phyloP scores from a whole-genome alignment of 2,329 filamentous ascomycete species.

The Neobulgaria alba region DNA sequence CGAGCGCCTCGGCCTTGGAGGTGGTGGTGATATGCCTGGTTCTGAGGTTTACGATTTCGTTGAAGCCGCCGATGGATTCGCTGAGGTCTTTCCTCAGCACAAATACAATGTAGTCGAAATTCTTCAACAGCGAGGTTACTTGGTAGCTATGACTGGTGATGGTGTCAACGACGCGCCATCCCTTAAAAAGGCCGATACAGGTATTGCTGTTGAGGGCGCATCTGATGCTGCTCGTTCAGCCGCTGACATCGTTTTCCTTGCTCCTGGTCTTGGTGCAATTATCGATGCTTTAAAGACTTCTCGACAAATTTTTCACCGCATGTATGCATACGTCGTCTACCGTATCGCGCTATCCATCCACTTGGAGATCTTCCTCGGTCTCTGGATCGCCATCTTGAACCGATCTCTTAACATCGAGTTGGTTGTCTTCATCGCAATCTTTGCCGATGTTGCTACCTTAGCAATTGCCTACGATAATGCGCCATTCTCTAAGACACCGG shows the following conservation, averaged over 20 bases:
- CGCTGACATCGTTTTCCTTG: slow-evolving; percentile 89
- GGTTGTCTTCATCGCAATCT: slow-evolving; percentile 91
- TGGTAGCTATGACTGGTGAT: slow-evolving; percentile 94
- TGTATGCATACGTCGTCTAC: slow-evolving; percentile 95
- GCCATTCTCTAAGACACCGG: slow-evolving; percentile 73
- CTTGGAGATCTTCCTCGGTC: slow-evolving; percentile 82
- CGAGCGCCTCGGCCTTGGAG: slow-evolving; percentile 82
- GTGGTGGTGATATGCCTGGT: slow-evolving; percentile 85
- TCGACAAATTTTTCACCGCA: slow-evolving; percentile 91
- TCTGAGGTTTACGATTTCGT: slow-evolving; percentile 94
- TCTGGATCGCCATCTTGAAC: slow-evolving; percentile 88
- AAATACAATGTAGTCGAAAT: slow-evolving; percentile 94
- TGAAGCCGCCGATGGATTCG: slow-evolving; percentile 89
- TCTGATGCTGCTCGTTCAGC: slow-evolving; percentile 86
- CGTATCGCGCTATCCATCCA: slow-evolving; percentile 89
- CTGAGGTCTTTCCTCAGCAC: slow-evolving; percentile 90
- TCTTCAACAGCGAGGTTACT: slow-evolving; percentile 84
- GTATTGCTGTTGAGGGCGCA: slow-evolving; percentile 88
- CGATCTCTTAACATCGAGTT: slow-evolving; percentile 75
- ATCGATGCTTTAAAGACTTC: slow-evolving; percentile 90
- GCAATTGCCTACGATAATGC: slow-evolving; percentile 93
- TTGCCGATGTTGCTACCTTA: slow-evolving; percentile 84
- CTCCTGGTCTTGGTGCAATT: slow-evolving; percentile 82
- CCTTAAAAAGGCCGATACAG: slow-evolving; percentile 91
- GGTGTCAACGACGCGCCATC: slow-evolving; percentile 92